These are phyloP conservation scores for Colletotrichum gigasporum DNA, from an alignment of 2,329 filamentous ascomycete species.

Conservation along the genomic window DNA sequence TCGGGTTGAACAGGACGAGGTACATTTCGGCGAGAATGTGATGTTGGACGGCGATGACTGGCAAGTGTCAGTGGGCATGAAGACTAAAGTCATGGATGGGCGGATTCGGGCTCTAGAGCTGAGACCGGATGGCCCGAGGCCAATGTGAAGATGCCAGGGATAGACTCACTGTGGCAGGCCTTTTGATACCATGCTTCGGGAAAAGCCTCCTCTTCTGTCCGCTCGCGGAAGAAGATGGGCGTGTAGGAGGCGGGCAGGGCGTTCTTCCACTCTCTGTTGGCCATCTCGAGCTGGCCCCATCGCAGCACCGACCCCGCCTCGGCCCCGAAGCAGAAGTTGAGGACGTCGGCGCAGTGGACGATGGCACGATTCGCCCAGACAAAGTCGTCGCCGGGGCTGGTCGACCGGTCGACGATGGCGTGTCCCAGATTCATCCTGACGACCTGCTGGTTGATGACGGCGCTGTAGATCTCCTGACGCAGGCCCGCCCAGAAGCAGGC, in stretches of 20 bases:
- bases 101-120: slow-evolving; percentile 33
- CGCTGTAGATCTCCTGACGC: slow-evolving; percentile 68
- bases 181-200: slow-evolving; percentile 34
- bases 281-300: slow-evolving; percentile 32
- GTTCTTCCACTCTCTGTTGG: slow-evolving; percentile 33
- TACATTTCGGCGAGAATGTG: slow-evolving; percentile 67
- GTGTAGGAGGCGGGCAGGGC: slow-evolving; percentile 31
- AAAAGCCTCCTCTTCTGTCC: slow-evolving; percentile 46
- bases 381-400: slow-evolving; percentile 58
- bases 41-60: slow-evolving; percentile 69
- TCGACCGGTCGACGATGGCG: slow-evolving; percentile 59
- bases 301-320: slow-evolving; percentile 32
- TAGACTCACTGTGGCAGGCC: slow-evolving; percentile 30
- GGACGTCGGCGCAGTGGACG: slow-evolving; percentile 68
- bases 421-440: slow-evolving; percentile 58
- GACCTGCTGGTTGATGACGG: slow-evolving; percentile 57
- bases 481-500: slow-evolving; percentile 68
- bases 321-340: slow-evolving; percentile 69
- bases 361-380: slow-evolving; percentile 72
- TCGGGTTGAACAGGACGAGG: slow-evolving; percentile 65
- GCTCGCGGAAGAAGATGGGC: slow-evolving; percentile 33
- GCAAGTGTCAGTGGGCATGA: slow-evolving; percentile 34
- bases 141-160: not conserved
- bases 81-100: slow-evolving; percentile 39
- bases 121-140: not conserved